Conservation (phyloP, 768 basidiomycete species). For the Termitomyces sp. region DNA sequence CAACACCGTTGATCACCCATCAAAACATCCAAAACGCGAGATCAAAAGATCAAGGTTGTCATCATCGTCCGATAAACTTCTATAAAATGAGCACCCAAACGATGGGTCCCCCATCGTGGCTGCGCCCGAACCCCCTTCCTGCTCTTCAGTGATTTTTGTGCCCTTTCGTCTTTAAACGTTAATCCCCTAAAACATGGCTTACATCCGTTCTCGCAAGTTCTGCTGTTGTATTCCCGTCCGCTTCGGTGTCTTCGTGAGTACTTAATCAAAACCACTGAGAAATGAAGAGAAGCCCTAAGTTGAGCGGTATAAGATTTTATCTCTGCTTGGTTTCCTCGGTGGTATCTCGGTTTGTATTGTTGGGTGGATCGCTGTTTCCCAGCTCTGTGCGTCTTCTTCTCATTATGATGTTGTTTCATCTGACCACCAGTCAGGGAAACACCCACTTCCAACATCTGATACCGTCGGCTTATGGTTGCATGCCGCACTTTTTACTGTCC, state of each 20-base stretch:
- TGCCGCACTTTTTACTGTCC: constrained; percentile 44
- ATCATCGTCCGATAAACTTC: neutral
- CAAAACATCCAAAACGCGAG: constrained; percentile 12
- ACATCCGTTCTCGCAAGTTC: constrained; percentile 55
- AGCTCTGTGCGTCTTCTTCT: constrained; percentile 37
- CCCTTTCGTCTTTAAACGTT: constrained; percentile 16
- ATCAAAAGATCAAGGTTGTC: constrained; percentile 16
- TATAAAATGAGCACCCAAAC: constrained; percentile 12
- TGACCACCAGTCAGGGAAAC: constrained; percentile 23
- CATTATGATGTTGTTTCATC: neutral
- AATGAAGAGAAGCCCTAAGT: neutral
- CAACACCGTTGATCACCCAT: constrained; percentile 16
- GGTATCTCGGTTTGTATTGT: constrained; percentile 44
- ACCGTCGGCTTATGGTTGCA: constrained; percentile 46
- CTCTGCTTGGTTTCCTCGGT: constrained; percentile 38
- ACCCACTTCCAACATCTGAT: constrained; percentile 36
- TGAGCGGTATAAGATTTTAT: constrained; percentile 32
- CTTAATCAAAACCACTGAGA: neutral
- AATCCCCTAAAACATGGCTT: constrained; percentile 38
- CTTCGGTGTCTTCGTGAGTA: constrained; percentile 57
- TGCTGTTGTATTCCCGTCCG: constrained; percentile 68
- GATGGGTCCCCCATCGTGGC: constrained; percentile 29
- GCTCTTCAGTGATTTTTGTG: constrained; percentile 19
- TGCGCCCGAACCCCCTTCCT: constrained; percentile 34
- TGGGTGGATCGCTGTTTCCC: constrained; percentile 46